Percentiles rank a stretch among this genome's conserved stretches.
Conservation (phyloP, 352 stramenopile species). For the Elongisporangium prolatum region DNA sequence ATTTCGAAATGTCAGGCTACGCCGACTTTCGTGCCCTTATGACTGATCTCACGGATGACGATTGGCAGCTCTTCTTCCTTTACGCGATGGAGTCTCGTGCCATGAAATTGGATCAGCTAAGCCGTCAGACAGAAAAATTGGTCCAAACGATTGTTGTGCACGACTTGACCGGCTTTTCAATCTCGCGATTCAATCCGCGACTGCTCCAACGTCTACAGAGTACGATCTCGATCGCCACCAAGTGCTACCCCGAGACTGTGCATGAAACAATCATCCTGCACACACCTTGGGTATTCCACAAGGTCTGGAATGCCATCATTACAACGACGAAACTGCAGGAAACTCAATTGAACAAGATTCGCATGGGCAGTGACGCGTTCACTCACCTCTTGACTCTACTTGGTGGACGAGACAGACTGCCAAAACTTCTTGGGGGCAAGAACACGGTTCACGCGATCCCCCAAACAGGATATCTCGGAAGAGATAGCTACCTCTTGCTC, state of each 20-base stretch:
- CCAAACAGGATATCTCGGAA: conserved; percentile 55
- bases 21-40: conserved; percentile 54
- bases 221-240: conserved; percentile 40
- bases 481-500: conserved; percentile 57
- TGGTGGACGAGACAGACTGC: conserved; percentile 41
- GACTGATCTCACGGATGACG: conserved; percentile 54
- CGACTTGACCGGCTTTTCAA: conserved; percentile 62
- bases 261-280: conserved; percentile 54
- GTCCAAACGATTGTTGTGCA: conserved; percentile 60
- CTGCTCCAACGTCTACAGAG: conserved; percentile 41
- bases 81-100: conserved; percentile 75
- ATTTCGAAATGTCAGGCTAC: conserved; percentile 72
- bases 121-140: conserved; percentile 43
- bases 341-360: conserved; percentile 56
- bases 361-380: conserved; percentile 47
- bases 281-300: conserved; percentile 69
- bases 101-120: conserved; percentile 61
- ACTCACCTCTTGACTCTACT: conserved; percentile 41
- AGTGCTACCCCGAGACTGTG: conserved; percentile 63
- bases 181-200: conserved; percentile 51
- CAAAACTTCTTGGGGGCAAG: conserved; percentile 55
- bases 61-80: conserved; percentile 64
- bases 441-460: conserved; percentile 47
- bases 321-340: conserved; percentile 41
- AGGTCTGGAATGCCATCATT: conserved; percentile 54